phyloP scores from a whole-genome alignment of 192 early-diverging fungal species.

The Funneliformis mosseae region DNA sequence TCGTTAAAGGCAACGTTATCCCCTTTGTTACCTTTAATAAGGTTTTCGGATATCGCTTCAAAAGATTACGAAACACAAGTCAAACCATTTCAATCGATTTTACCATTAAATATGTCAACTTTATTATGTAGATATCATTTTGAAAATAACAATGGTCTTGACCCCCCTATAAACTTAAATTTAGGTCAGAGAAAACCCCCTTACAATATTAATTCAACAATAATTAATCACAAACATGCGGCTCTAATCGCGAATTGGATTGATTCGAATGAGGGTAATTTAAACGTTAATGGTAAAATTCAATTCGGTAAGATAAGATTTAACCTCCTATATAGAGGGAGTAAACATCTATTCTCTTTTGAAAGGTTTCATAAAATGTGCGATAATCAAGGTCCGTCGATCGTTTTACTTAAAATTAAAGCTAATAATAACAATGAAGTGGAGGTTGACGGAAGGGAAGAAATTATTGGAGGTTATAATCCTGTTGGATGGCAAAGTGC shows the following conservation, averaged over 20 bases:
- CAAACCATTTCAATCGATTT: slow-evolving; percentile 6
- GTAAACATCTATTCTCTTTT: slow-evolving; percentile 6
- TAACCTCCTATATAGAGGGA: slow-evolving; percentile 11
- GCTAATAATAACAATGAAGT: neutral
- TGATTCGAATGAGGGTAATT: neutral
- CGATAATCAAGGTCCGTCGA: slow-evolving; percentile 3
- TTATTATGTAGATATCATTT: neutral
- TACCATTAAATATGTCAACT: neutral
- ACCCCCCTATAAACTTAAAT: neutral
- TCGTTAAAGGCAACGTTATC: neutral
- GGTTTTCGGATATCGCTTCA: neutral
- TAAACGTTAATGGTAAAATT: neutral
- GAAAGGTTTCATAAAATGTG: slow-evolving; percentile 7
- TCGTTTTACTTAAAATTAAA: slow-evolving; percentile 13
- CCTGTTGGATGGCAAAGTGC: neutral
- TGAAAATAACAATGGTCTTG: neutral
- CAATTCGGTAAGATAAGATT: slow-evolving; percentile 22
- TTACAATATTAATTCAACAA: neutral
- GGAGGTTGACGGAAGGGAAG: neutral
- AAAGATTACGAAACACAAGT: neutral
- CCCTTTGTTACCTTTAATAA: neutral
- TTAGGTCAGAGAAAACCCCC: neutral
- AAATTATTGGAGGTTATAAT: slow-evolving; percentile 29
- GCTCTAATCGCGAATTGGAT: slow-evolving; percentile 26
- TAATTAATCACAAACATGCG: slow-evolving; percentile 9